These are phyloP conservation scores for Candida glaebosa DNA, from an alignment of 805 yeast species.

Conservation along the genomic window DNA sequence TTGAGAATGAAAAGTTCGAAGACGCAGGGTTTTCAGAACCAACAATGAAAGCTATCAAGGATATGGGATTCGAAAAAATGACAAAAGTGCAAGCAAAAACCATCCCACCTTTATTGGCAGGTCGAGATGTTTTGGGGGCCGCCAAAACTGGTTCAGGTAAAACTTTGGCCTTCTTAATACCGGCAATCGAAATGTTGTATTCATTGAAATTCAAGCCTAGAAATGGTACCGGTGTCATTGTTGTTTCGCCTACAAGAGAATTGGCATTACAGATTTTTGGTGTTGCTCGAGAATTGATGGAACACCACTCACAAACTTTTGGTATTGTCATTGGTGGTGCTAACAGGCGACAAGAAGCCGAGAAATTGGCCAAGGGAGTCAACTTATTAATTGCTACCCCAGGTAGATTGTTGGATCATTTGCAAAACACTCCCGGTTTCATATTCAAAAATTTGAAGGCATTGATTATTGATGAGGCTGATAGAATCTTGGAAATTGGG, in stretches of 20 bases:
- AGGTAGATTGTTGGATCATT: conserved; percentile 92
- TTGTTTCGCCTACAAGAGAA: conserved; percentile 97
- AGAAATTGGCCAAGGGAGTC: conserved; percentile 89
- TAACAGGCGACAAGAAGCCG: conserved; percentile 96
- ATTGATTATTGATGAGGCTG: conserved; percentile 95
- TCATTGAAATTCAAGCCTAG: conserved; percentile 93
- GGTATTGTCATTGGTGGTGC: conserved; percentile 99
- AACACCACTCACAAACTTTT: conserved; percentile 84
- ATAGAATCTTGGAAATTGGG: conserved; percentile 94
- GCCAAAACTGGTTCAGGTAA: conserved; percentile 99
- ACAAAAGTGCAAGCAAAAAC: conserved; percentile 94
- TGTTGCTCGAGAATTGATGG: conserved; percentile 93
- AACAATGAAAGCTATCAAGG: conserved; percentile 73
- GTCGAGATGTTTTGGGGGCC: conserved; percentile 97
- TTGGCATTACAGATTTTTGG: conserved; percentile 96
- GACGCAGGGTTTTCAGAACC: conserved; percentile 68
- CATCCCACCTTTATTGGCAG: conserved; percentile 94
- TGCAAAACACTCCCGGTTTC: conserved; percentile 92
- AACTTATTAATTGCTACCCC: conserved; percentile 95
- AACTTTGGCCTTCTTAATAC: conserved; percentile 91
- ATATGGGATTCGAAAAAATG: conserved; percentile 90
- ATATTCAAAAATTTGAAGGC: conserved; percentile 94
- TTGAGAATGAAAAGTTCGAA: conserved; percentile 31
- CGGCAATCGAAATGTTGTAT: conserved; percentile 90
- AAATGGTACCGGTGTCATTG: conserved; percentile 96